Percentiles rank a stretch among this genome's conserved stretches.
Evolutionary conservation across 2,329 filamentous ascomycete genomes (phyloP).

Genomic region (Dothistroma septosporum): DNA sequence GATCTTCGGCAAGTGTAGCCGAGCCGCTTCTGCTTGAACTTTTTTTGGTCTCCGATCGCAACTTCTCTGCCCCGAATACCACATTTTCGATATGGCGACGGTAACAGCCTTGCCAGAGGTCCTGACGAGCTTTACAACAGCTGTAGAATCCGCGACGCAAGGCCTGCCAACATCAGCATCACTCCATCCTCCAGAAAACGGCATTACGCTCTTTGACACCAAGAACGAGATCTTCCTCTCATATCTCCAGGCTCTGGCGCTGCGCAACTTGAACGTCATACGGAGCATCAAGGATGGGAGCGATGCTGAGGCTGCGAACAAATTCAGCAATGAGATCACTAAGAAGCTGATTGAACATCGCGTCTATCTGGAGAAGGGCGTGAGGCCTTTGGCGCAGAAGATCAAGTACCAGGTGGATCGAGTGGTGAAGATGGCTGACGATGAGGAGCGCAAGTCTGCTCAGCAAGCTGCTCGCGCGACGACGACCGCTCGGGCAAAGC

Average conservation of each 20-base stretch:
- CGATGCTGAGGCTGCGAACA: conserved; percentile 36
- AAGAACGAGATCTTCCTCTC: conserved; percentile 97
- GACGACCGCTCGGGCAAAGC: conserved; percentile 19
- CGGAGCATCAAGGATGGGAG: conserved; percentile 35
- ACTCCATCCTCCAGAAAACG: conserved; percentile 71
- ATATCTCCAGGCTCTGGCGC: conserved; percentile 87
- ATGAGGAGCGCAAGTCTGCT: conserved; percentile 53
- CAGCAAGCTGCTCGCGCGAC: conserved; percentile 35
- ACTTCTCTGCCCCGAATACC: not conserved
- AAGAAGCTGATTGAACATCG: conserved; percentile 85
- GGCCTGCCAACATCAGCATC: conserved; percentile 53
- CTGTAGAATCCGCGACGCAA: conserved; percentile 58
- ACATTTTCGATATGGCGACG: conserved; percentile 20
- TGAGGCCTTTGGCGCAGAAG: conserved; percentile 82
- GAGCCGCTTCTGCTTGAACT: not conserved
- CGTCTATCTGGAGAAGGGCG: conserved; percentile 89
- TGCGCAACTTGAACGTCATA: conserved; percentile 55
- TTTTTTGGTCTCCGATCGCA: not conserved
- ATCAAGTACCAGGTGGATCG: conserved; percentile 96
- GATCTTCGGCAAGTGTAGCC: not conserved
- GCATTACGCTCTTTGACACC: conserved; percentile 88
- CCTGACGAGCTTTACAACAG: conserved; percentile 49
- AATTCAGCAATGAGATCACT: conserved; percentile 64
- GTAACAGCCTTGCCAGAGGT: conserved; percentile 40
- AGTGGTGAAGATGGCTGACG: conserved; percentile 80